Evolutionary conservation across 257 asterid species (phyloP), one percentile per base, ranked within the genome.

Genomic region (Solanum sejunctum): DNA sequence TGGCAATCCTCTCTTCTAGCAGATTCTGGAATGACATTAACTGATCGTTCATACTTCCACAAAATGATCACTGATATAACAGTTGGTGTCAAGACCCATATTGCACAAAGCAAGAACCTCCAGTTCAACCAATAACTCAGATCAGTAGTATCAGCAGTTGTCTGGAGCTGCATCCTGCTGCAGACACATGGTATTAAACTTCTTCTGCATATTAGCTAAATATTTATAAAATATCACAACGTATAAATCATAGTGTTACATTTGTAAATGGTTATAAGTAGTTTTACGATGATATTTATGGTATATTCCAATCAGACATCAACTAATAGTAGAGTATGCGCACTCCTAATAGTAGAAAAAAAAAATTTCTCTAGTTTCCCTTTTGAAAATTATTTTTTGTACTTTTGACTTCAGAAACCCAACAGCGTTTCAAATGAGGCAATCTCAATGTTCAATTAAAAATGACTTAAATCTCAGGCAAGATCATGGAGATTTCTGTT

Each of bases 51-150:
- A 66, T 95, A 90, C 85, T 93, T 95, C 98, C 98, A 92, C 80
- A 96, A 85, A 32, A 95, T 84, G 85, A 82, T 81, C 3, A 88
- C 61, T 57, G 97, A 92, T 23, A 87, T 15, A 60, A 87, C 16
- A 87, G 91, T 86, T 26, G 98, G 89, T 66, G 92, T 20, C 86
- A 95, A 61, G 55, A 96, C 96, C 93, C 95, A 92, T 89, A 91
- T 18, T 80, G 93, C 93, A 88, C 98, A 94, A 10, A 94, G 86
- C 60, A 92, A 91, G 85, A 93, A 89, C 79, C 94, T 92, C 98
- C 97, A 96, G 58, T 91, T 88, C 92, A 94, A 93, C 99, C 99
- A 96, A 88, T 93, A 96, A 88, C 92, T 91, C 87, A 91, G 88
- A 67, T 88, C 84, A 85, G 93, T 91, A 61, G 95, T 88, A 85